phyloP scores from a whole-genome alignment of 2,329 filamentous ascomycete species.

The Aquanectria penicillioides region DNA sequence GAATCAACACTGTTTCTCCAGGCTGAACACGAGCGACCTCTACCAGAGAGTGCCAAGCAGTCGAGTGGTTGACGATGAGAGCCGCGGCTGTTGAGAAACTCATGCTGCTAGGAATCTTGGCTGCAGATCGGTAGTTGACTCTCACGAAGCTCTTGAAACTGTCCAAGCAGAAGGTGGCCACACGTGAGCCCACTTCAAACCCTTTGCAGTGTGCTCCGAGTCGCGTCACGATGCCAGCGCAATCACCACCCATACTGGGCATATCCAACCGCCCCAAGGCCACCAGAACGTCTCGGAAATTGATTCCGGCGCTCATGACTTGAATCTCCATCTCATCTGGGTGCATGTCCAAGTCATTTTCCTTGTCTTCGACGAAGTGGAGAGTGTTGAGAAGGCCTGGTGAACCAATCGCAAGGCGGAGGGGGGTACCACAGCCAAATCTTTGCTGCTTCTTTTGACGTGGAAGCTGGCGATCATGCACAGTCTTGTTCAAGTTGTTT shows the following conservation, averaged over 20 bases:
- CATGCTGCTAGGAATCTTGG: constrained; percentile 15
- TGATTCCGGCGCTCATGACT: constrained; percentile 7
- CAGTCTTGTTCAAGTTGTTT: neutral
- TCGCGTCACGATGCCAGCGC: constrained; percentile 24
- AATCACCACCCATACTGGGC: constrained; percentile 34
- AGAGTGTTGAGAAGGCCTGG: constrained; percentile 8
- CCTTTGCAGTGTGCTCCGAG: neutral
- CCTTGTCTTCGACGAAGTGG: constrained; percentile 10
- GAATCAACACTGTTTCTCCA: constrained; percentile 43
- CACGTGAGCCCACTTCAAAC: neutral
- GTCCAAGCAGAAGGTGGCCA: neutral
- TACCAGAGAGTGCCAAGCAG: neutral
- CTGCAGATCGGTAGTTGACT: neutral
- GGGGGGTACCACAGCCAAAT: neutral
- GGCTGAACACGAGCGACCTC: neutral
- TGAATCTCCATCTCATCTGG: constrained; percentile 12
- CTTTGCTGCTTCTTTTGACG: neutral
- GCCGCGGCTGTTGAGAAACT: neutral
- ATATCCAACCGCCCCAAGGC: constrained; percentile 34
- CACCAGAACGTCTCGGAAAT: constrained; percentile 33
- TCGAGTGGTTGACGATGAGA: neutral
- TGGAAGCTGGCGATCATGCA: neutral
- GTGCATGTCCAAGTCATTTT: neutral
- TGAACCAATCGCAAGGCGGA: neutral
- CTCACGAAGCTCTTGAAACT: neutral